A percentile compares a stretch with the other conserved stretches of the same genome.
Evolutionary conservation across 805 yeast species (phyloP).

Genomic region (Nakazawaea anatomiae): DNA sequence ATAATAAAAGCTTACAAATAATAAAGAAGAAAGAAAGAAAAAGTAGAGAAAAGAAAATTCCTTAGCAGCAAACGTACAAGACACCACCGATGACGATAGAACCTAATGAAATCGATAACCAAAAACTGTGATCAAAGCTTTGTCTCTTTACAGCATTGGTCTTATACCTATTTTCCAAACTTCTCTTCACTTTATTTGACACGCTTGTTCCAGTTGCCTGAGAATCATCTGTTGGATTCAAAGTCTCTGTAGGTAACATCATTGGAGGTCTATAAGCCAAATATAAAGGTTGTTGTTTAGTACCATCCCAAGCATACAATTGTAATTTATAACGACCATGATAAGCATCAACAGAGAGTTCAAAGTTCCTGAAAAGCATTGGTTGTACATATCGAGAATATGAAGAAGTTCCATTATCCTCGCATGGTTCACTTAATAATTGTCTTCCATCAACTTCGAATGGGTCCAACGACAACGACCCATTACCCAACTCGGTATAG

Average conservation of each 20-base stretch:
- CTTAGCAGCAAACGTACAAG: slow-evolving; percentile 6
- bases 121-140: slow-evolving; percentile 34
- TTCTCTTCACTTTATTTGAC: slow-evolving; percentile 51
- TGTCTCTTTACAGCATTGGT: slow-evolving; percentile 59
- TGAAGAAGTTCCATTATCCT: slow-evolving; percentile 47
- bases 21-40: not conserved
- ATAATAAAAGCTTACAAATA: not conserved
- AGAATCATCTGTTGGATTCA: slow-evolving; percentile 70
- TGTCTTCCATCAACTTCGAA: slow-evolving; percentile 89
- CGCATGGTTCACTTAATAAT: slow-evolving; percentile 81
- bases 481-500: slow-evolving; percentile 57
- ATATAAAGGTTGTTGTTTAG: slow-evolving; percentile 80
- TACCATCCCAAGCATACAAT: slow-evolving; percentile 72
- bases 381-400: slow-evolving; percentile 72
- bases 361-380: slow-evolving; percentile 52
- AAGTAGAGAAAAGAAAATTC: not conserved
- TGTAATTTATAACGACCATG: slow-evolving; percentile 78
- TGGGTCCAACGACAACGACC: slow-evolving; percentile 66
- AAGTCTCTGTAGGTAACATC: slow-evolving; percentile 90
- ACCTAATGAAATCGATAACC: slow-evolving; percentile 55
- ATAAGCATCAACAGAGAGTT: slow-evolving; percentile 64
- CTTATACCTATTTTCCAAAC: slow-evolving; percentile 72
- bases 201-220: slow-evolving; percentile 27
- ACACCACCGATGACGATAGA: slow-evolving; percentile 25
- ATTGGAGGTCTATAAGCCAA: slow-evolving; percentile 90